Evolutionary conservation across 2,329 filamentous ascomycete genomes (phyloP).

Genomic region (Hypomyces rosellus): DNA sequence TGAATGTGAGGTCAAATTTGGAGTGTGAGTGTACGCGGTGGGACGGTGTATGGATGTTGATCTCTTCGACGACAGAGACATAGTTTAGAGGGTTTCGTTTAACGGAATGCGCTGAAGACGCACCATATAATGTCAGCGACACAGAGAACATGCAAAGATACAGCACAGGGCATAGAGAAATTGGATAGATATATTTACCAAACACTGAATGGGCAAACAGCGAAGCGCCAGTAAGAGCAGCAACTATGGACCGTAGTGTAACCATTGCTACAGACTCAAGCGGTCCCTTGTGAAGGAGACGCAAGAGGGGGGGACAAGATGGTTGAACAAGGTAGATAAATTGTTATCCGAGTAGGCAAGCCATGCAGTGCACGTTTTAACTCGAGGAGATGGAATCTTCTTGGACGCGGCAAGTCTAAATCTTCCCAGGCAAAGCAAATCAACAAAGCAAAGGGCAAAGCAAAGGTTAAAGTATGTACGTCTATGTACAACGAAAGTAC

Average conservation of each 20-base stretch:
- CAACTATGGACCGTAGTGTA: conserved; percentile 18
- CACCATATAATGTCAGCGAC: background rate
- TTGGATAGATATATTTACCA: conserved; percentile 13
- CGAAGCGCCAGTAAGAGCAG: conserved; percentile 19
- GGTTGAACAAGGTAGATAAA: background rate
- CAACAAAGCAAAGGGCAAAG: background rate
- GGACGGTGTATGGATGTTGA: conserved; percentile 70
- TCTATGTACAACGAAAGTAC: too few species aligned
- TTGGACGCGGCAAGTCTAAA: too few species aligned
- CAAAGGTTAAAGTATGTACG: background rate
- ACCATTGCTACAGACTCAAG: conserved; percentile 18
- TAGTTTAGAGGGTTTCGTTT: conserved; percentile 71
- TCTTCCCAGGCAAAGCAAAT: background rate
- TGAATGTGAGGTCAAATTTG: conserved; percentile 78
- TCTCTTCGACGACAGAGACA: conserved; percentile 66
- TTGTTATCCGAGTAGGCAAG: background rate
- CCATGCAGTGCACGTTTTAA: conserved; percentile 2
- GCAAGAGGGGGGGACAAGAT: conserved; percentile 4
- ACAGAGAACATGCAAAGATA: background rate
- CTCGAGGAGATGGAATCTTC: too few species aligned
- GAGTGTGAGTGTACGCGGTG: conserved; percentile 75
- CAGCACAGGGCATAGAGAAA: background rate
- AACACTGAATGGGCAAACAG: conserved; percentile 17
- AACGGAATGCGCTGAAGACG: conserved; percentile 57
- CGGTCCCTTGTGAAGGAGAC: background rate